Percentiles rank a stretch among this genome's conserved stretches.
These are phyloP conservation scores for Eugenia klotzschiana DNA, from an alignment of 441 rosid genomes.

Conservation along the genomic window DNA sequence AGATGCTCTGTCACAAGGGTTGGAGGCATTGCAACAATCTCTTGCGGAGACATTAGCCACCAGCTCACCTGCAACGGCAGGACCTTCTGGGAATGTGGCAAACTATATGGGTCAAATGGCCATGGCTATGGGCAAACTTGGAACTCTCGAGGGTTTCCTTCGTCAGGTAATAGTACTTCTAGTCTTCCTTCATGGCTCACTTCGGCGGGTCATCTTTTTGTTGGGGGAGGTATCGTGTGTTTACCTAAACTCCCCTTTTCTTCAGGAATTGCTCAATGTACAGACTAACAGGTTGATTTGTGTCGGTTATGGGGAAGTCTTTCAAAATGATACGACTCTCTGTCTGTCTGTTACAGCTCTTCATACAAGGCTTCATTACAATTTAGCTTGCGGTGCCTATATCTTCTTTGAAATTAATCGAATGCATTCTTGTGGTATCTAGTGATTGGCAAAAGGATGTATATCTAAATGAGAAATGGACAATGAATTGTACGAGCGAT, in stretches of 20 bases:
- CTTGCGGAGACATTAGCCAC: constrained; percentile 63
- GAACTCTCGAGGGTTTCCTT: constrained; percentile 66
- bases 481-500: neutral
- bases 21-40: constrained; percentile 80
- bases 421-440: neutral
- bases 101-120: constrained; percentile 97
- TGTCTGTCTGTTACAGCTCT: neutral
- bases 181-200: neutral
- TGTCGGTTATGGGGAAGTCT: neutral
- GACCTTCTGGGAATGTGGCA: constrained; percentile 65
- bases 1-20: constrained; percentile 80
- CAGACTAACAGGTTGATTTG: neutral
- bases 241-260: neutral
- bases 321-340: neutral
- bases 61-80: constrained; percentile 43
- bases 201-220: neutral
- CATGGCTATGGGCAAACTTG: constrained; percentile 89
- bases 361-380: neutral
- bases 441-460: neutral
- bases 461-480: neutral
- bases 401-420: neutral
- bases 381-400: neutral
- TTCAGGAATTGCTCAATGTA: neutral
- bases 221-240: neutral
- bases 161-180: constrained; percentile 38